Evolutionary conservation across 2,329 filamentous ascomycete genomes (phyloP).

Genomic region (Colletotrichum acutatum): DNA sequence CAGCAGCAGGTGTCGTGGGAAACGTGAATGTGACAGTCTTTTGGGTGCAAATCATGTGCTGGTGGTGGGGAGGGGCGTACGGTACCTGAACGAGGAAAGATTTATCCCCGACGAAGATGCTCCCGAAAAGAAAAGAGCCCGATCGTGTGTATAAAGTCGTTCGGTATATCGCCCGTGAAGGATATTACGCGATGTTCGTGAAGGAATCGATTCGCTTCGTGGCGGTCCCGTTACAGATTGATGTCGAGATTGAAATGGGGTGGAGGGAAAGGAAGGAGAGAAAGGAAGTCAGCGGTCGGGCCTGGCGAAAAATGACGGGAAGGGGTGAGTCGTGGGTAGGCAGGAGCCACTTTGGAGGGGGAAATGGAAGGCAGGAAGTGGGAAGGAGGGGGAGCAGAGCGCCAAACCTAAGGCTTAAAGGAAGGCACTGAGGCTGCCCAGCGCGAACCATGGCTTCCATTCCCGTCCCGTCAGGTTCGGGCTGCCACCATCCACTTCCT

Average conservation of each 20-base stretch:
- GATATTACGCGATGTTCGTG: slow-evolving; percentile 21
- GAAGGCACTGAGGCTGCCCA: not conserved
- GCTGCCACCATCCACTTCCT: not conserved
- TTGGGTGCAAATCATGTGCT: not conserved
- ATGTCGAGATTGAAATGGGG: slow-evolving; percentile 39
- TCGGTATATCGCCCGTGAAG: slow-evolving; percentile 17
- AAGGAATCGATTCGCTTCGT: slow-evolving; percentile 31
- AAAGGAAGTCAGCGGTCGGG: slow-evolving; percentile 29
- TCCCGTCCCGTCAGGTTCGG: not conserved
- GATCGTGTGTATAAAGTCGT: not conserved
- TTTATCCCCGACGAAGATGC: slow-evolving; percentile 15
- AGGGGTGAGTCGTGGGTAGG: slow-evolving; percentile 23
- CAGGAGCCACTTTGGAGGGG: not conserved
- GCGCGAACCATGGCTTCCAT: not conserved
- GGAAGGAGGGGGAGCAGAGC: not conserved
- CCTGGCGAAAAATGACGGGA: slow-evolving; percentile 43
- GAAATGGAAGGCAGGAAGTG: not conserved
- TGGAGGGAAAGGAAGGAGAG: slow-evolving; percentile 35
- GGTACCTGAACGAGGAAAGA: slow-evolving; percentile 23
- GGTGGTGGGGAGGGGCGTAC: not conserved
- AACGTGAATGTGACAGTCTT: slow-evolving; percentile 3
- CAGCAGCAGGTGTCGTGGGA: not conserved
- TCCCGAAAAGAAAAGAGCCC: not conserved
- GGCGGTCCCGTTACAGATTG: slow-evolving; percentile 30
- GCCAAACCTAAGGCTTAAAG: slow-evolving; percentile 3